Evolutionary conservation across 495 filamentous ascomycete genomes (phyloP), one percentile per base, ranked within the genome.

Genomic region (Podospora comata): DNA sequence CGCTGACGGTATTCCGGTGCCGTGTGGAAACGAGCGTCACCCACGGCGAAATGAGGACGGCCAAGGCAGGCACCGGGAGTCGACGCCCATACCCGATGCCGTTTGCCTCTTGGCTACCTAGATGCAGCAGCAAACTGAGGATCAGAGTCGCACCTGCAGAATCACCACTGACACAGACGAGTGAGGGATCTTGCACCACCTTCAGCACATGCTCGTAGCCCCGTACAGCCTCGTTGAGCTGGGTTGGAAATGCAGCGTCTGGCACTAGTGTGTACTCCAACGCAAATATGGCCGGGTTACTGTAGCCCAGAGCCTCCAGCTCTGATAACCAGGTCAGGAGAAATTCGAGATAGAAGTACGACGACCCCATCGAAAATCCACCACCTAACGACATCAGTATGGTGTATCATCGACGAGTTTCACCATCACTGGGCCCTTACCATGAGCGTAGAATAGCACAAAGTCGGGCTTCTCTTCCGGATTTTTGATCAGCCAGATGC

Each of bases 331-430:
- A 91, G 28, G 87, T 84, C 48, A 91, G 73, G 19, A 94, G 80
- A 70, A 93, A 93, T 75, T 94, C 91, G 23, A 93, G 84, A 75
- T 94, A 94, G 76, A 94, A 94, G 77, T 91, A 90, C 28, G 82
- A 74, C 16, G 89, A 90, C 34, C 91, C 91, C 88, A 94, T 90
- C 2, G 86, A 84, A 71, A 93, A 93, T 1, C 91, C 91, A 20
- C 91, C 91, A 20, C 88, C 87, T 88, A 39, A 9, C 19, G 15
- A 13, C 13, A 59, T 59, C 13, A 28, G 28, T 6, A 15, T 11
- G 18, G 56, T 5, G 7, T 5, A 34, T 56, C 27, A 34, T 56
- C 27, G 58, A 19, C 2, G 32, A 48, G 18, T 28, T 19, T 11
- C 23, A 9, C 15, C 9, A 13, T 7, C 30, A n/a, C n/a, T 13